phyloP scores from a whole-genome alignment of 1,284 basidiomycete genomes.

The Trichosporon ovoides region DNA sequence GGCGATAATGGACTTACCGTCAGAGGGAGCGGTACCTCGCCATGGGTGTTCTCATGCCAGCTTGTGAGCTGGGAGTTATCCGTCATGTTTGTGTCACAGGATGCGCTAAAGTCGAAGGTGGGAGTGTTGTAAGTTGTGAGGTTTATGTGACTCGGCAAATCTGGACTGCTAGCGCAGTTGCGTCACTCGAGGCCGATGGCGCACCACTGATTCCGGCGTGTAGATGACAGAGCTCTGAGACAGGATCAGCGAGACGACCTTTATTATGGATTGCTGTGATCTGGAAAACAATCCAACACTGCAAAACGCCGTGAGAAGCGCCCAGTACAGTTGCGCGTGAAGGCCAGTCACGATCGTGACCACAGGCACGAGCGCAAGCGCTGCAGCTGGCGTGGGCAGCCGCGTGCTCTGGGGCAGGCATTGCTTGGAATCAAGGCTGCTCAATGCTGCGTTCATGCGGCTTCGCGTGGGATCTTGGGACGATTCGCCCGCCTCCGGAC shows the following conservation, averaged over 20 bases:
- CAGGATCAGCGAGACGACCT: neutral
- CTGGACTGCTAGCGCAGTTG: neutral
- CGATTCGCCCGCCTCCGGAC: no score
- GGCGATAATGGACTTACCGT: slow-evolving; percentile 59
- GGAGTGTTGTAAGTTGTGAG: neutral
- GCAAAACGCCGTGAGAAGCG: no score
- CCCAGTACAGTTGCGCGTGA: no score
- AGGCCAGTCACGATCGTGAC: no score
- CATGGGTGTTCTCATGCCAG: slow-evolving; percentile 71
- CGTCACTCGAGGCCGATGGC: neutral
- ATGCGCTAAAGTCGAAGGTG: neutral
- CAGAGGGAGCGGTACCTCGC: slow-evolving; percentile 80
- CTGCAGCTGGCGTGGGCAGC: no score
- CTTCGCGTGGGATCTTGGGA: no score
- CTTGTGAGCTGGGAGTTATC: slow-evolving; percentile 62
- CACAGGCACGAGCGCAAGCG: no score
- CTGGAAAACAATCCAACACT: no score
- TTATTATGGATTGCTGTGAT: no score
- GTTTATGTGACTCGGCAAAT: neutral
- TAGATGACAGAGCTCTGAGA: neutral
- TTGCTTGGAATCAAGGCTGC: no score
- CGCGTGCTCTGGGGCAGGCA: no score
- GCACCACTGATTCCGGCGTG: neutral
- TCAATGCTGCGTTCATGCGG: no score
- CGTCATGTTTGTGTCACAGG: slow-evolving; percentile 8